Base-by-base conservation (phyloP, 2,329 filamentous ascomycete species). In the Arachnomyces sp. region DNA sequence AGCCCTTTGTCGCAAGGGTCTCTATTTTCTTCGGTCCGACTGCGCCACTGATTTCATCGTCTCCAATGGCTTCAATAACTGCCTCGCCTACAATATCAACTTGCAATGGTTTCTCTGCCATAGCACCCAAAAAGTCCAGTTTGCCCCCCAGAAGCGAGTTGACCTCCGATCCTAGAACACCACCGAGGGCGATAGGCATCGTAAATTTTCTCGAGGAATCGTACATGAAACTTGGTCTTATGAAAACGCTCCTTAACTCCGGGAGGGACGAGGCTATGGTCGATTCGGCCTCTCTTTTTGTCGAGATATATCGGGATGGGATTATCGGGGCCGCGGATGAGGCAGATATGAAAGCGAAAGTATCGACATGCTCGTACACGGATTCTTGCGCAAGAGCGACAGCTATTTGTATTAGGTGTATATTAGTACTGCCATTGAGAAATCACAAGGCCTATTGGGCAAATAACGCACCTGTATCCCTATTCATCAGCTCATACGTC, bases 401-500 rank as follows among this genome's bases (percentile, higher is more conserved):
- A 35, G 90, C 90, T 67, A 71, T 78, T 43, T 50, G 44, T 8
- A 33, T 14, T n/a, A 35, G 13, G 15, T 39, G 38, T 20, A 17
- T 34, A 38, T 42, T 37, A 38, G 37, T 38, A 13, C 28, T 6
- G 17, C 13, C 13, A 28, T 35, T 18, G 20, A 14, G n/a, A 4
- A 20, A 30, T 38, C 28, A 31, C 11, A 20, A 29, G 17, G n/a
- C 17, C 28, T 43, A 34, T 25, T 15, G 29, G 36, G 9, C 32
- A 35, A 28, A 20, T n/a, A 17, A 55, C 58, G 25, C 55, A 75
- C 73, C 72, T 32, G 74, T 74, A 66, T 96, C 90, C 42, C 92
- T 77, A 67, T 98, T 98, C 87, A 98, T 95, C 45, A 88, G 73
- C 68, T 96, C 92, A 68, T 98, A 98, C 13, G 90, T 95, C 54